Evolutionary conservation across 139 green algal species (phyloP), one percentile per base, ranked within the genome.

Genomic region (Trebouxia sp.): DNA sequence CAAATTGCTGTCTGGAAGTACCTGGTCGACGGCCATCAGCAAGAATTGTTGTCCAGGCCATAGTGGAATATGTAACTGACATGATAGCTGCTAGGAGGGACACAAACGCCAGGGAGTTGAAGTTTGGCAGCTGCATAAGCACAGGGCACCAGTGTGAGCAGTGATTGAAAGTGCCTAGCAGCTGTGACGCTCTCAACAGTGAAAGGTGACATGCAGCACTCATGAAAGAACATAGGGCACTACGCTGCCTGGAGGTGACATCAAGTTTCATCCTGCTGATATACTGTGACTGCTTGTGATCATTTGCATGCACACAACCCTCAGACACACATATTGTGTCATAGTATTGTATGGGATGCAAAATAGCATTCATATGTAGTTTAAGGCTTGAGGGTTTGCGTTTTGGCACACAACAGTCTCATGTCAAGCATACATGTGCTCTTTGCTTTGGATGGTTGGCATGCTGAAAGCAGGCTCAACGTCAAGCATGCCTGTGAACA

Each of bases 41-140:
- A 14, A 72, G 10, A 45, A 22, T 35, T 43, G 62, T 72, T 26
- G 62, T 72, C 62, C 62, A 77, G 0, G 85, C 88, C 12, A 91
- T 82, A 47, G 80, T 83, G 42, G 75, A 88, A 78, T 91, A 92
- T 32, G 47, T 48, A 8, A 90, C 56, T 17, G 74, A 85, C 80
- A 87, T 90, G n/a, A 88, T 32, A 4, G 85, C 85, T 1, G 87
- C 88, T 8, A 85, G 28, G 0, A 87, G 32, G 32, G 76, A 84
- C 2, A 89, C 77, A 17, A 82, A 10, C 15, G 53, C 42, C 42
- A 89, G 55, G 1, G 79, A 53, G 17, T 84, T 82, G 55, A 89
- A 87, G 75, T 80, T 83, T 50, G 85, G 85, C 35, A 82, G 48
- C 84, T 88, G 84, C 82, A 81, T 14, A 26, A 45, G 14, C 17